These are phyloP conservation scores for Microdochium trichocladiopsis DNA, from an alignment of 2,329 filamentous ascomycete species.

Conservation along the genomic window DNA sequence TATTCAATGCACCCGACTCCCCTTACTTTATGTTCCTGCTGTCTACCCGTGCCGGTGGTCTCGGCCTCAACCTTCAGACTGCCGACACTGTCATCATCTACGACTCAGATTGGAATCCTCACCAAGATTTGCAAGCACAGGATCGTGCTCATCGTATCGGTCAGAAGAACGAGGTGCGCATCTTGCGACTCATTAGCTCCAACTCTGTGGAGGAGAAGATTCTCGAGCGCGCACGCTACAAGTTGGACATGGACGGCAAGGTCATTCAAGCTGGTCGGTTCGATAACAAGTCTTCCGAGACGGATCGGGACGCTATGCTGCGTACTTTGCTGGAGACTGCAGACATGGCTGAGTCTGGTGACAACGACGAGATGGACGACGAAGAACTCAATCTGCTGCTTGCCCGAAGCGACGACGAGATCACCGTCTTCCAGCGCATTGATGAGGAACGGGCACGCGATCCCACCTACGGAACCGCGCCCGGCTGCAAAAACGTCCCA, in stretches of 20 bases:
- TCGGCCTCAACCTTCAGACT: constrained; percentile 94
- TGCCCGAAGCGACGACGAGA: constrained; percentile 77
- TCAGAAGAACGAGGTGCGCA: constrained; percentile 98
- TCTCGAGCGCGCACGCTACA: constrained; percentile 90
- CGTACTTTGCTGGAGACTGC: constrained; percentile 86
- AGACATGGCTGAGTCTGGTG: constrained; percentile 58
- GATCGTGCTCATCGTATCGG: constrained; percentile 99
- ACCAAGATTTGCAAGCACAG: constrained; percentile 97
- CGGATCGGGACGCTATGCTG: constrained; percentile 94
- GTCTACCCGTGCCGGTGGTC: constrained; percentile 96
- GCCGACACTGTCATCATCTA: constrained; percentile 99
- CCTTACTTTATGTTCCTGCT: constrained; percentile 97
- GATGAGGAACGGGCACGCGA: constrained; percentile 67
- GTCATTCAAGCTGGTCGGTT: constrained; percentile 99
- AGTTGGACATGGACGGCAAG: constrained; percentile 98
- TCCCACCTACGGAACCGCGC: constrained; percentile 62
- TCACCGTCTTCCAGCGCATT: constrained; percentile 71
- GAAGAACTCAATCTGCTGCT: constrained; percentile 94
- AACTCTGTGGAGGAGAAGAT: constrained; percentile 99
- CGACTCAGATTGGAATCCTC: constrained; percentile 99
- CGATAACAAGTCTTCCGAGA: constrained; percentile 98
- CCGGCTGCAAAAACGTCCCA: constrained; percentile 56
- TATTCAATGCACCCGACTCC: constrained; percentile 86
- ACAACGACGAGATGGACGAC: constrained; percentile 97
- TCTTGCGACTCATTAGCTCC: constrained; percentile 88